Base-by-base conservation (phyloP, 2,329 filamentous ascomycete species). In the Cryphonectria carpinicola region DNA sequence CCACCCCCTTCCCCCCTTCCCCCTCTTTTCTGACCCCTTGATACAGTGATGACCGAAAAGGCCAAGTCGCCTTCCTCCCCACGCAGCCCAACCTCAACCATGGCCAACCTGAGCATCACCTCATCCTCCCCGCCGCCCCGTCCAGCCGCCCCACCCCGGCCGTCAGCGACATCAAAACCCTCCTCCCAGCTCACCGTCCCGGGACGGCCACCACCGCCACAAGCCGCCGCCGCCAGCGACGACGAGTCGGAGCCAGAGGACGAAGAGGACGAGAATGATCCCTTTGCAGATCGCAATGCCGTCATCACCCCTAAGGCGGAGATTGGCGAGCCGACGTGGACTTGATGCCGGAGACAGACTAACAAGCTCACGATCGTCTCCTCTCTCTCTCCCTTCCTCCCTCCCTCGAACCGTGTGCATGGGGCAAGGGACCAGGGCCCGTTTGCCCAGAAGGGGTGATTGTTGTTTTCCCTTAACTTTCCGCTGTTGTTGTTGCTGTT, bases 261-360 rank as follows among this genome's bases (percentile, higher is more conserved):
- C 3, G 90, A 92, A 10, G 90, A 92, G n/a, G 91, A 94, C 60
- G 92, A 94, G n/a, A 88, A 96, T 73, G 89, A 97, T 77, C 94
- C 94, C 0, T 97, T 97, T 79, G 93, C 92, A 4, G 94, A 97
- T 79, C 88, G 88, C 58, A 95, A 97, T 78, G 92, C 90, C 5
- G 86, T 93, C 4, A 74, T 72, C 28, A 82, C 80, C 32, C 78
- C 79, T 7, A 79, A 75, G 75, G 75, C 78, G 56, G 85, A 85
- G 77, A 80, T 76, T 70, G 78, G 74, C 10, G 79, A 81, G 70
- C 78, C 77, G 35, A 76, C 73, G 71, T 82, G 81, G 80, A 35
- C 63, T 19, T 65, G 63, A 74, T 46, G 25, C 43, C 39, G 35
- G 65, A 66, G 61, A 10, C 22, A 28, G 56, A 39, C 25, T 11